phyloP scores from a whole-genome alignment of 2,329 filamentous ascomycete genomes.

The Fusarium sp. region DNA sequence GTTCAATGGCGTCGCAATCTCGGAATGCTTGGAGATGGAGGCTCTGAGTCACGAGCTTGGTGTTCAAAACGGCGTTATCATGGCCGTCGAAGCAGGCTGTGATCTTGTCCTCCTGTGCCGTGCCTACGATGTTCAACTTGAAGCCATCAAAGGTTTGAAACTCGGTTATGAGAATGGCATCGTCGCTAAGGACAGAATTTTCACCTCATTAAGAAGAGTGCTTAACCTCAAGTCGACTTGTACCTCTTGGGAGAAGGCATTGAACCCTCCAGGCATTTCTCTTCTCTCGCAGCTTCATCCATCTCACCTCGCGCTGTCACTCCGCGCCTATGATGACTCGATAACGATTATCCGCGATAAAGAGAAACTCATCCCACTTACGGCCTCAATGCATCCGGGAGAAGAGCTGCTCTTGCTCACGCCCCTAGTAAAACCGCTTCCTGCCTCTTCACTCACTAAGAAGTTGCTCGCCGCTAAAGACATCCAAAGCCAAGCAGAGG shows the following conservation, averaged over 20 bases:
- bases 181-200: conserved; percentile 83
- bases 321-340: conserved; percentile 88
- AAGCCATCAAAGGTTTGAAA: conserved; percentile 91
- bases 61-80: conserved; percentile 96
- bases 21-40: conserved; percentile 97
- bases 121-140: conserved; percentile 88
- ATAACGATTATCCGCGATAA: conserved; percentile 95
- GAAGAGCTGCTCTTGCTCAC: conserved; percentile 93
- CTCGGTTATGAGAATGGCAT: conserved; percentile 91
- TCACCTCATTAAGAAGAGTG: conserved; percentile 83
- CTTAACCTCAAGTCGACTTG: conserved; percentile 85
- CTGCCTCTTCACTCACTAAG: conserved; percentile 86
- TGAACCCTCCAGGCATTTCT: conserved; percentile 85
- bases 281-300: conserved; percentile 85
- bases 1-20: conserved; percentile 93
- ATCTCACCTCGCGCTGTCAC: conserved; percentile 83
- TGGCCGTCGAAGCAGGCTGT: conserved; percentile 97
- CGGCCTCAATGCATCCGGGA: conserved; percentile 82
- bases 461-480: conserved; percentile 71
- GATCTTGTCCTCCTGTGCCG: conserved; percentile 91
- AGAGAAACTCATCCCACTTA: conserved; percentile 84
- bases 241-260: conserved; percentile 89
- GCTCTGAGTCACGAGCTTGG: conserved; percentile 94
- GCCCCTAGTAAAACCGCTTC: conserved; percentile 90
- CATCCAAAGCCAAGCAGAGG: conserved; percentile 52